Base-by-base conservation (phyloP, 345 rosid genomes). In the Eucalyptus caleyi region DNA sequence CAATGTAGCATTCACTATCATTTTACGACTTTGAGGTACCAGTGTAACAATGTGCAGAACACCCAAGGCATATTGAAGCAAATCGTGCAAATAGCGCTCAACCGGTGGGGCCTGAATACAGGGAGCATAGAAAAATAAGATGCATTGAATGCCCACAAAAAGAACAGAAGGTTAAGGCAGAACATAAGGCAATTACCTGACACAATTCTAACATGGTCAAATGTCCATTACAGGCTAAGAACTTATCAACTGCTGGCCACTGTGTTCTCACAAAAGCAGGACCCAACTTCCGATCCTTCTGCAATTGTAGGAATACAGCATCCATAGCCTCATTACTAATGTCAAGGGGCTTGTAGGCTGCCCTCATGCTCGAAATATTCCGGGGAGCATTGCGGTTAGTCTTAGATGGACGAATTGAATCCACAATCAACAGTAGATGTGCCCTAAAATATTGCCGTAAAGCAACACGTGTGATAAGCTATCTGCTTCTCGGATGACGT, bases 401-500 rank as follows among this genome's bases (percentile, higher is more conserved):
- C 95, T 95, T 96, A 90, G 91, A 94, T 86, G 99, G 99, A 34
- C 99, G 98, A 72, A 97, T 94, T 27, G 99, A 95, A 91, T 98
- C 99, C 85, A 96, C 94, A 89, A 98, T 96, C 92, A 97, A 92
- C 87, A 98, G 95, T 86, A 98, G 96, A 94, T 97, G 99, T 87
- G 99, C 98, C 93, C 99, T 94, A 91, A 98, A 97, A 93, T 98
- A 98, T 89, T 98, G 99, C 90, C 99, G 97, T 94, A 98, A 91
- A 89, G 99, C 99, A 89, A 96, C 95, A 93, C 98, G 98, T 94
- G 92, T 98, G 99, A 92, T 94, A 98, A 87, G 98, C 99, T 93
- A 96, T 95, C 94, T 97, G 99, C 94, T 98, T 98, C 92, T 95
- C 99, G 16, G 98, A 97, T 30, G 98, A 95, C 59, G 99, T 98